Percentiles rank a stretch among this genome's conserved stretches.
Evolutionary conservation across 257 asterid species (phyloP).

Genomic region (Solanum bukasovii): DNA sequence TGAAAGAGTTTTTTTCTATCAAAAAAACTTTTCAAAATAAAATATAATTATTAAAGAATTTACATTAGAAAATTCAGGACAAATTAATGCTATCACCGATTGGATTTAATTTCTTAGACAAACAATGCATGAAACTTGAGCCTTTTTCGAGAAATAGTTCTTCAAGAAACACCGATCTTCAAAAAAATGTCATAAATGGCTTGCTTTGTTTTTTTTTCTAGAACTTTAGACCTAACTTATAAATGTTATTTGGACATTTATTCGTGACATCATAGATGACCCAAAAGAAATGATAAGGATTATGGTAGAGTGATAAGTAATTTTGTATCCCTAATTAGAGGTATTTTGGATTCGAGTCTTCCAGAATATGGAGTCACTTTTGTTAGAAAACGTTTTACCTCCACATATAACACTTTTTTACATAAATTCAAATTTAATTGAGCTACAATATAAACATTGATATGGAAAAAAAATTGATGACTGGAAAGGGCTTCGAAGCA

Average conservation of each 20-base stretch:
- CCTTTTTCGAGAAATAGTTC: neutral
- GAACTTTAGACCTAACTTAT: neutral
- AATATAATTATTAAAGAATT: too few species aligned
- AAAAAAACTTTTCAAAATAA: too few species aligned
- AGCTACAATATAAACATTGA: neutral
- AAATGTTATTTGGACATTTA: too few species aligned
- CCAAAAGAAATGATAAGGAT: neutral
- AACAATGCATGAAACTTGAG: neutral
- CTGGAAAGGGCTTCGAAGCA: neutral
- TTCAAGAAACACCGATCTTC: neutral
- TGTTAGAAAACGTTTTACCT: neutral
- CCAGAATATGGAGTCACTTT: fast-evolving
- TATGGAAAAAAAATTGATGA: neutral
- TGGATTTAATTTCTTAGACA: neutral
- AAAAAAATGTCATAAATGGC: neutral
- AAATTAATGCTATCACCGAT: too few species aligned
- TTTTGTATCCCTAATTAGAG: neutral
- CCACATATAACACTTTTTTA: neutral
- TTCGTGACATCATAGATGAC: neutral
- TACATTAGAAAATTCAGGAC: too few species aligned
- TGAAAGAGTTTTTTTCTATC: too few species aligned
- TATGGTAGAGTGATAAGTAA: neutral
- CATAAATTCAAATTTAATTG: neutral
- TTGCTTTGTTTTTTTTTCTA: neutral
- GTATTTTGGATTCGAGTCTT: neutral